These are phyloP conservation scores for Rhododendron ovatum DNA, from an alignment of 148 eudicot genomes.

Conservation along the genomic window DNA sequence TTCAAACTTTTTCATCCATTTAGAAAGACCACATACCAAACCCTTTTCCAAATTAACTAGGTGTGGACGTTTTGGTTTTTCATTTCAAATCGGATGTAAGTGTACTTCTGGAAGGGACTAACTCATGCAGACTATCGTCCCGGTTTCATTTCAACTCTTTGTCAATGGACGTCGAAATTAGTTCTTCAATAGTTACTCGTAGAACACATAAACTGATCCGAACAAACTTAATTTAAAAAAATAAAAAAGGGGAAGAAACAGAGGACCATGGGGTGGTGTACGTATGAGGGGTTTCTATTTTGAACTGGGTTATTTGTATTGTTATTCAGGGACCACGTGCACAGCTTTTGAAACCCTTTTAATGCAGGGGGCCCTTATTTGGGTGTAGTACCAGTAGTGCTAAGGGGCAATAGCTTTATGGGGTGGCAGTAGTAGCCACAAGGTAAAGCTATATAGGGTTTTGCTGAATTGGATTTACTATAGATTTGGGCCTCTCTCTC, in stretches of 20 bases:
- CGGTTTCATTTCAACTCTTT: neutral
- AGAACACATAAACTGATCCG: rapidly evolving
- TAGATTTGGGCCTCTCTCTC: neutral
- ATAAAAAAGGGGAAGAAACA: neutral
- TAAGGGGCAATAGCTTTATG: neutral
- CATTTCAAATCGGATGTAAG: neutral
- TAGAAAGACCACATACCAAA: neutral
- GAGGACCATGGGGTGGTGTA: neutral
- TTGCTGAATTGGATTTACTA: neutral
- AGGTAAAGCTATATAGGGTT: neutral
- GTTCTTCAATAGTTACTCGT: too few relatives aligned
- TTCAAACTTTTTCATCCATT: constrained; percentile 2
- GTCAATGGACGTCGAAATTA: neutral
- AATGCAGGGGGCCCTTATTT: neutral
- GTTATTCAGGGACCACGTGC: neutral
- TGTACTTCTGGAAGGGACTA: neutral
- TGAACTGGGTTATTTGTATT: neutral
- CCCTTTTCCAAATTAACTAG: neutral
- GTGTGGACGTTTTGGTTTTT: neutral
- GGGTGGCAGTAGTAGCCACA: neutral
- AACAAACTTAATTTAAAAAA: neutral
- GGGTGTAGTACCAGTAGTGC: neutral
- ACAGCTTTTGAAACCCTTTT: neutral
- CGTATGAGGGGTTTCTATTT: neutral
- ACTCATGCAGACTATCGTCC: neutral